Conservation (phyloP, 352 stramenopile genomes). For the Nannochloropsis limnetica region DNA sequence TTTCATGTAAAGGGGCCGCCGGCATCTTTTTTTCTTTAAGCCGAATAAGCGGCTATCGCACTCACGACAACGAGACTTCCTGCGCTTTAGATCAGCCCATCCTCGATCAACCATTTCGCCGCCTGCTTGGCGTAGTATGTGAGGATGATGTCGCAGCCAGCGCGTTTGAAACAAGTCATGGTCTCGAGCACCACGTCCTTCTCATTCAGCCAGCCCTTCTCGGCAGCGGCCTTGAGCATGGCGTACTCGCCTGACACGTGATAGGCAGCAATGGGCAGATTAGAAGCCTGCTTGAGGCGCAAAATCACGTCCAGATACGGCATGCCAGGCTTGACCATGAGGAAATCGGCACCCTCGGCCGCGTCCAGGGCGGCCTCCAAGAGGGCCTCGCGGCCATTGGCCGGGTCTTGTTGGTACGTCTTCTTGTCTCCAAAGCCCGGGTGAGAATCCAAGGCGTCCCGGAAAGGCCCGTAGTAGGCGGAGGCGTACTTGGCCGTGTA, state of each 20-base stretch:
- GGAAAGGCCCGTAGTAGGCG: slow-evolving; percentile 88
- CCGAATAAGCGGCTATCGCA: background rate
- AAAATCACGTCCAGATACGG: slow-evolving; percentile 96
- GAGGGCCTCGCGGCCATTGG: slow-evolving; percentile 71
- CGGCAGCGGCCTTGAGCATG: slow-evolving; percentile 87
- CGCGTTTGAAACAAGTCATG: slow-evolving; percentile 77
- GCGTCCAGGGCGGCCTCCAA: slow-evolving; percentile 70
- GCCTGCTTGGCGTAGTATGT: slow-evolving; percentile 91
- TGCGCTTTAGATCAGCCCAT: slow-evolving; percentile 62
- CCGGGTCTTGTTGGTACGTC: slow-evolving; percentile 91
- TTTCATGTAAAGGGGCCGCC: no score
- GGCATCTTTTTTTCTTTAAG: background rate
- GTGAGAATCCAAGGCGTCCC: slow-evolving; percentile 92
- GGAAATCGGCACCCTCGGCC: slow-evolving; percentile 87
- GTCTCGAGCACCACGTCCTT: slow-evolving; percentile 71
- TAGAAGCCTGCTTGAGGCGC: slow-evolving; percentile 76
- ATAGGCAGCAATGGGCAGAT: slow-evolving; percentile 92
- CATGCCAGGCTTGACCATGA: slow-evolving; percentile 93
- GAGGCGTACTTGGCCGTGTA: slow-evolving; percentile 97
- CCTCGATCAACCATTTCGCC: slow-evolving; percentile 71
- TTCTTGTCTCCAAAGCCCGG: slow-evolving; percentile 83
- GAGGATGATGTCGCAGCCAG: slow-evolving; percentile 91
- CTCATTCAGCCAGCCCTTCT: slow-evolving; percentile 74
- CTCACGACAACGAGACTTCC: background rate
- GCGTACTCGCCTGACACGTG: slow-evolving; percentile 98